phyloP scores from a whole-genome alignment of 2,329 filamentous ascomycete genomes.

The Fusarium euwallaceae region DNA sequence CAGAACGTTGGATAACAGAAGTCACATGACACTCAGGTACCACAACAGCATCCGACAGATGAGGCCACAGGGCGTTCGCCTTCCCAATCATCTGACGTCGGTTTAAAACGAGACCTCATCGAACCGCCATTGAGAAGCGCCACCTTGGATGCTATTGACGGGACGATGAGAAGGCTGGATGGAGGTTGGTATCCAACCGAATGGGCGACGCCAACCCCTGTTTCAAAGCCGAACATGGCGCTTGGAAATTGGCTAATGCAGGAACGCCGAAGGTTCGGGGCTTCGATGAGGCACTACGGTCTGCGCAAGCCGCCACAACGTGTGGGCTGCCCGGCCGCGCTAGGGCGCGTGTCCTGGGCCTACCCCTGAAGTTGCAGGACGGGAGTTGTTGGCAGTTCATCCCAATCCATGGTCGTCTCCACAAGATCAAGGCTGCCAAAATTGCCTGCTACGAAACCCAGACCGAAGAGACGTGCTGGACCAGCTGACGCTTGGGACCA shows the following conservation, averaged over 20 bases:
- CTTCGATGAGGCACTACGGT: conserved; percentile 41
- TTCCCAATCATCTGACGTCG: conserved; percentile 18
- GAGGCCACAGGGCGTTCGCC: conserved; percentile 18
- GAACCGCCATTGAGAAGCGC: conserved; percentile 17
- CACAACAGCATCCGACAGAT: conserved; percentile 20
- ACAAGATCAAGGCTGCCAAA: conserved; percentile 38
- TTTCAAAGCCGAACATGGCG: conserved; percentile 45
- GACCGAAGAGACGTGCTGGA: conserved; percentile 24
- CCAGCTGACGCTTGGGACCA: conserved; percentile 17
- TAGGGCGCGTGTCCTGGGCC: conserved; percentile 34
- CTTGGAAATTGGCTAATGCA: conserved; percentile 49
- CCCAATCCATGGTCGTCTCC: conserved; percentile 38
- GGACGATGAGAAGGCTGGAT: conserved; percentile 24
- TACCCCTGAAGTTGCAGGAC: conserved; percentile 44
- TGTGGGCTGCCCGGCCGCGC: conserved; percentile 33
- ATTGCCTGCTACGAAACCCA: conserved; percentile 34
- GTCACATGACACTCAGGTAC: conserved; percentile 40
- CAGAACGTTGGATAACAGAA: conserved; percentile 9
- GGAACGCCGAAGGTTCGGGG: conserved; percentile 45
- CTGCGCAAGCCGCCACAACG: conserved; percentile 43
- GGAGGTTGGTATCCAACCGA: conserved; percentile 33
- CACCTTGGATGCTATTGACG: conserved; percentile 27
- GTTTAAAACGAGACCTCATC: conserved; percentile 9
- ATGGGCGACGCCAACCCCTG: conserved; percentile 42
- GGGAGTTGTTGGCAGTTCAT: conserved; percentile 45